Evolutionary conservation across 1,139 yeast species (phyloP), one percentile per base, ranked within the genome.

Genomic region (Scheffersomyces segobiensis): DNA sequence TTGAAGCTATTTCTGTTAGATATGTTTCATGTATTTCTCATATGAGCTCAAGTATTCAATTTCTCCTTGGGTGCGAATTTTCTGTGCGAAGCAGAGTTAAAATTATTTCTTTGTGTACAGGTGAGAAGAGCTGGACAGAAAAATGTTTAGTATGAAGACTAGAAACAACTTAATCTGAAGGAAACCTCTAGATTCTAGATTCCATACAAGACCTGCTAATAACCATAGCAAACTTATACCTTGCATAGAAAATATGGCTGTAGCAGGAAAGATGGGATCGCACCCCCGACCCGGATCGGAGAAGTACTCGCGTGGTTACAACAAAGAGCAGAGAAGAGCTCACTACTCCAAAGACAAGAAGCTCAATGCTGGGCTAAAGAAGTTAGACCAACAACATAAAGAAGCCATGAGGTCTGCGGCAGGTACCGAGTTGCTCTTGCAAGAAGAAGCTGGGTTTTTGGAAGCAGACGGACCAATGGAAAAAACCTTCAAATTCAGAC

Each of bases 391-490:
- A 55, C 88, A 88, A 65, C 91, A 91, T 72, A 85, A 86, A 63
- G 89, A 88, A 62, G 97, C 97, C 0, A 85, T 91, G 21, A 78
- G 82, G 63, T 84, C 93, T 18, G 97, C 97, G 1, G 91, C 93
- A 24, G 87, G 90, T 7, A 91, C 98, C 0, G 98, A 95, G 66
- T 83, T 91, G 69, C 81, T 96, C 63, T 78, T 93, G 54, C 91
- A 91, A 64, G 98, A 95, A 76, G 88, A 89, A 52, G 84, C 82
- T 3, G 99, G 99, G 54, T 89, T 81, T 66, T 76, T 96, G 63
- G 99, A 95, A 71, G 92, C 97, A 3, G 99, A 96, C 65, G 91
- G 88, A 3, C 76, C 66, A 52, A 87, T 95, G 92, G 99, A 96
- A 74, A 87, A 86, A 71, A 95, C 99, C 0, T 92, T 80, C 77